A percentile compares a stretch with the other conserved stretches of the same genome.
These are phyloP conservation scores for Dactylellina leptospora DNA, from an alignment of 2,329 filamentous ascomycete genomes.

Conservation along the genomic window DNA sequence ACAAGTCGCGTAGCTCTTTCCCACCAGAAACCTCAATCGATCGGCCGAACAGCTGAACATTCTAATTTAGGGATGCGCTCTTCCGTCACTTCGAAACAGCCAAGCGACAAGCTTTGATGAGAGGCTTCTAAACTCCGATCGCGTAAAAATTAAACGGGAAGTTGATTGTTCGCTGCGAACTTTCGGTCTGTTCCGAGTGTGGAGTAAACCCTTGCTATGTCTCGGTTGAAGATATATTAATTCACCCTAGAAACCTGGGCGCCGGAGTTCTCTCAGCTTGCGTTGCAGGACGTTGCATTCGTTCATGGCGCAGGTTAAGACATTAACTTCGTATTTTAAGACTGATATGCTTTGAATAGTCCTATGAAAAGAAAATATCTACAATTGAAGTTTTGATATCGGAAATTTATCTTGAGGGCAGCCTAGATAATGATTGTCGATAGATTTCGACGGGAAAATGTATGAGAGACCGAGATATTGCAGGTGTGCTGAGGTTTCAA, in stretches of 20 bases:
- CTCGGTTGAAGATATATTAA: slow-evolving; percentile 1
- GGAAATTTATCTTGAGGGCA: neutral
- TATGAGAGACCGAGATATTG: neutral
- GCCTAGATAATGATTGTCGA: no score
- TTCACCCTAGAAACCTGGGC: neutral
- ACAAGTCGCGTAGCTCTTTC: no score
- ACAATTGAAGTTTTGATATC: neutral
- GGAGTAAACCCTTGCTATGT: slow-evolving; percentile 6
- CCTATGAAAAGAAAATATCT: neutral
- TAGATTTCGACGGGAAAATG: no score
- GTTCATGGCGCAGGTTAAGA: neutral
- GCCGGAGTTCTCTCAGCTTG: neutral
- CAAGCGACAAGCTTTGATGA: slow-evolving; percentile 9
- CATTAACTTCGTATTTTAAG: neutral
- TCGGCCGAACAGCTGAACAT: no score
- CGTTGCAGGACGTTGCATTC: neutral
- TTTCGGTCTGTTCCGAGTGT: neutral
- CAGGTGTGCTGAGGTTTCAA: neutral
- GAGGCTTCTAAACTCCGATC: slow-evolving; percentile 11
- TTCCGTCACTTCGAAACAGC: slow-evolving; percentile 20
- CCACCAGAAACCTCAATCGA: no score
- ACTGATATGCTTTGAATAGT: neutral
- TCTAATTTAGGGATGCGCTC: no score
- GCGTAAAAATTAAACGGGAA: slow-evolving; percentile 12
- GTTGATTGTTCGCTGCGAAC: neutral